Percentiles rank a stretch among this genome's conserved stretches.
Conservation (phyloP, 2,329 filamentous ascomycete genomes). For the Akanthomyces uredinophilus region DNA sequence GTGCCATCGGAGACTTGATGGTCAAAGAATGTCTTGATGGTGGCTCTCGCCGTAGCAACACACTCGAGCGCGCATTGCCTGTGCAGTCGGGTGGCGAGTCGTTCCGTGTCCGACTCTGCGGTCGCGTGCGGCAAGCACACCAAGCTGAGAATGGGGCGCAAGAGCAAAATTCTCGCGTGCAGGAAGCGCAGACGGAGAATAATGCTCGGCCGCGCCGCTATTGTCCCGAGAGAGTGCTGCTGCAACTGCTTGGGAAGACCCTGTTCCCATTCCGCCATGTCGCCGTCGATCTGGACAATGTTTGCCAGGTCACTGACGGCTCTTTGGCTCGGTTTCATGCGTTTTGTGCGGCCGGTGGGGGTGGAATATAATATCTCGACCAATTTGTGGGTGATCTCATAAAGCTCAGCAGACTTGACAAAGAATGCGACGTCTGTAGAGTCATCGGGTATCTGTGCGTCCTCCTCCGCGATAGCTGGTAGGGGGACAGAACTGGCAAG, state of each 20-base stretch:
- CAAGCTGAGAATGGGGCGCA: conserved; percentile 28
- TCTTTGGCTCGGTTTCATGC: background rate
- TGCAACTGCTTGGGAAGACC: conserved; percentile 20
- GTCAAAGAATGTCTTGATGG: conserved; percentile 27
- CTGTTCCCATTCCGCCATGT: conserved; percentile 28
- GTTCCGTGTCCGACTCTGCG: conserved; percentile 11
- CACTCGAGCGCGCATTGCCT: conserved; percentile 31
- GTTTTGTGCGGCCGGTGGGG: conserved; percentile 11
- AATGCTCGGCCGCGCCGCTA: conserved; percentile 2
- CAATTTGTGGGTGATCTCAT: conserved; percentile 32
- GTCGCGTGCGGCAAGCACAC: conserved; percentile 26
- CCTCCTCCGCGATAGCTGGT: conserved; percentile 17
- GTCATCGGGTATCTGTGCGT: background rate
- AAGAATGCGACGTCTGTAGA: conserved; percentile 27
- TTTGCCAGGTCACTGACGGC: conserved; percentile 24
- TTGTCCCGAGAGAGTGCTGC: background rate
- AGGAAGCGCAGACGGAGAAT: conserved; percentile 32
- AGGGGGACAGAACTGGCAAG: conserved; percentile 25
- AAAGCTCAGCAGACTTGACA: conserved; percentile 30
- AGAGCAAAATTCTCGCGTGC: conserved; percentile 30
- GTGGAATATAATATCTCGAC: conserved; percentile 27
- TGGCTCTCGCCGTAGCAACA: conserved; percentile 28
- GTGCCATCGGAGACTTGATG: conserved; percentile 28
- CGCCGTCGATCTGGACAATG: conserved; percentile 28
- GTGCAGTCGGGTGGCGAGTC: conserved; percentile 23